Percentiles rank a stretch among this genome's conserved stretches.
phyloP scores from a whole-genome alignment of 129 eudicot species.

The Pulicaria dysenterica region DNA sequence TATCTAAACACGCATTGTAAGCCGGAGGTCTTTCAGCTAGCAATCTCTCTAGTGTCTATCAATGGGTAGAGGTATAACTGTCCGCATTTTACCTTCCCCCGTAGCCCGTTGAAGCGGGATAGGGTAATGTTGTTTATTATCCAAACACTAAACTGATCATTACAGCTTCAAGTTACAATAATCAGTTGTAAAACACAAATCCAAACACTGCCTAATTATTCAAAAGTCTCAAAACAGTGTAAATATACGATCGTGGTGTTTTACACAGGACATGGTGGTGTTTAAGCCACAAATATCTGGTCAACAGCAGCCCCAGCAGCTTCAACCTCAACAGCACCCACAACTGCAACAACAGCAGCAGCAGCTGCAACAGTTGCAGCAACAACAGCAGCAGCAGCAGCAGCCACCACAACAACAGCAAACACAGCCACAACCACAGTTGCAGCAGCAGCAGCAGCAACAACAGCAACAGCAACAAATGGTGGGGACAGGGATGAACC shows the following conservation, averaged over 20 bases:
- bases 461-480: constrained; percentile 64
- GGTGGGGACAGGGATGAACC: constrained; percentile 72
- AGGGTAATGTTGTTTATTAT: no score
- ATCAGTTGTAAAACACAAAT: no score
- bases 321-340: constrained; percentile 47
- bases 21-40: no score
- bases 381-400: constrained; percentile 49
- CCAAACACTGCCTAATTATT: no score
- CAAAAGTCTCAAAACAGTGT: no score
- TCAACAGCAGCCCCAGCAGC: constrained; percentile 68
- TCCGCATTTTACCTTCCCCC: no score
- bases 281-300: constrained; percentile 92
- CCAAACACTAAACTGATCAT: no score
- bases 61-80: neutral
- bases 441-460: constrained; percentile 53
- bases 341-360: constrained; percentile 42
- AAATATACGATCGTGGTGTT: neutral
- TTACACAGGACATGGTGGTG: constrained; percentile 89
- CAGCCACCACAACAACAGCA: constrained; percentile 49
- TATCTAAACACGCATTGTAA: no score
- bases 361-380: constrained; percentile 51
- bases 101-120: no score
- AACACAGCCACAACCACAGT: constrained; percentile 19
- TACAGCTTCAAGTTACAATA: no score
- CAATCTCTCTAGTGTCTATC: no score